A percentile compares a stretch with the other conserved stretches of the same genome.
Conservation (phyloP, 108 stramenopile genomes). For the Nannochloropsis oceanica region DNA sequence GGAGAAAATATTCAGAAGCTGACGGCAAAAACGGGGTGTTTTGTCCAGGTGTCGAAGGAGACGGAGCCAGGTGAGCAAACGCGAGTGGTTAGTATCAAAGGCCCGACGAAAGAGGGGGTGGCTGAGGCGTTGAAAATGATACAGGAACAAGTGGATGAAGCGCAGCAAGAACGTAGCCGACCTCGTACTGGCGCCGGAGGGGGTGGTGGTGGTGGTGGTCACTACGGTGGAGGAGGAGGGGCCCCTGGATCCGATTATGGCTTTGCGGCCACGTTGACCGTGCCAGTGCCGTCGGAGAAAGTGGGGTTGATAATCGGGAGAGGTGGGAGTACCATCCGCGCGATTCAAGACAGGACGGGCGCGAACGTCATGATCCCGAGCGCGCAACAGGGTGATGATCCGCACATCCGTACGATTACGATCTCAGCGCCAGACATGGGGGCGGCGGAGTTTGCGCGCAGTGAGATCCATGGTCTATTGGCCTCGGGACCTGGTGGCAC, state of each 20-base stretch:
- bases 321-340: conserved; percentile 73
- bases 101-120: neutral
- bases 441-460: conserved; percentile 35
- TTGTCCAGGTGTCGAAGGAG: conserved; percentile 19
- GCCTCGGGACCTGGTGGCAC: neutral
- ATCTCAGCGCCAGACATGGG: conserved; percentile 36
- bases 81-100: conserved; percentile 35
- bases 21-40: neutral
- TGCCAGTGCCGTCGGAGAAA: neutral
- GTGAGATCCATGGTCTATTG: conserved; percentile 29
- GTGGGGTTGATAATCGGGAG: conserved; percentile 95
- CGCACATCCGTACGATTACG: conserved; percentile 31
- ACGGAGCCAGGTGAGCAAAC: conserved; percentile 29
- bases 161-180: neutral
- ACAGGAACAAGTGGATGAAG: neutral
- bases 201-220: neutral
- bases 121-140: neutral
- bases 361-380: conserved; percentile 78
- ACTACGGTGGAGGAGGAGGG: neutral
- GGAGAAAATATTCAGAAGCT: conserved; percentile 61
- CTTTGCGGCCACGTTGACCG: neutral
- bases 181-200: neutral
- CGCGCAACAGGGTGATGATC: conserved; percentile 43
- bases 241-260: neutral
- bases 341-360: conserved; percentile 75